Evolutionary conservation across 176 grass and related monocot genomes (phyloP), one percentile per base, ranked within the genome.

Genomic region (Coix lacrymajobi): DNA sequence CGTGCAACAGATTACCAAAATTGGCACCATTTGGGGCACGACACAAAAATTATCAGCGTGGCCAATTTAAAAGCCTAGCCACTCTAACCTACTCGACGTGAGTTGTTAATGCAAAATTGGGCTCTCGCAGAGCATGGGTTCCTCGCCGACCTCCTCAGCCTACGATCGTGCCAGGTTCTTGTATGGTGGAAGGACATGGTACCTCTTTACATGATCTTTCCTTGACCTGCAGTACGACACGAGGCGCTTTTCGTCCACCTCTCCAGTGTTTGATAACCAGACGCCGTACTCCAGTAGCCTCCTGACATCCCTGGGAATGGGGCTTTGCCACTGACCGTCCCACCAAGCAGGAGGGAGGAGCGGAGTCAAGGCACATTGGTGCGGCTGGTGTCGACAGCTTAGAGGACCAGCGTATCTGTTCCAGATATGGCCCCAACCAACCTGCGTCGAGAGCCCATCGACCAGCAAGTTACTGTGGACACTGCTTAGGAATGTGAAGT

Each of bases 361-460:
- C 0, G 92, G 90, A 10, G 90, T 95, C 48, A 86, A 54, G 14
- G 92, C 79, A 7, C 96, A 98, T 46, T 95, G 96, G 79, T 95
- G 87, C 1, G 39, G 73, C 46, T 98, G 96, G 68, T 37, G 61
- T 9, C 0, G 83, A 30, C 92, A 98, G 83, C 92, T 98, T 36
- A 90, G 65, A 19, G 87, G 68, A 1, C 92, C 96, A 0, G 92
- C 76, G 57, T 95, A 98, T 75, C 96, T 88, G 82, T 86, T 95
- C 96, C 92, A 98, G 77, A 88, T 79, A 62, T 98, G 96, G 25
- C 96, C 92, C 96, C 96, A 98, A 6, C 92, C 90, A 46, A 88
- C 81, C 84, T 95, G 96, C 19, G 85, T 93, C 0, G 75, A 81
- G 26, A 98, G 84, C 28, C 91, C 91, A 1, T 83, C 37, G 0